These are phyloP conservation scores for Yarrowia sp. DNA, from an alignment of 805 yeast genomes.

Conservation along the genomic window DNA sequence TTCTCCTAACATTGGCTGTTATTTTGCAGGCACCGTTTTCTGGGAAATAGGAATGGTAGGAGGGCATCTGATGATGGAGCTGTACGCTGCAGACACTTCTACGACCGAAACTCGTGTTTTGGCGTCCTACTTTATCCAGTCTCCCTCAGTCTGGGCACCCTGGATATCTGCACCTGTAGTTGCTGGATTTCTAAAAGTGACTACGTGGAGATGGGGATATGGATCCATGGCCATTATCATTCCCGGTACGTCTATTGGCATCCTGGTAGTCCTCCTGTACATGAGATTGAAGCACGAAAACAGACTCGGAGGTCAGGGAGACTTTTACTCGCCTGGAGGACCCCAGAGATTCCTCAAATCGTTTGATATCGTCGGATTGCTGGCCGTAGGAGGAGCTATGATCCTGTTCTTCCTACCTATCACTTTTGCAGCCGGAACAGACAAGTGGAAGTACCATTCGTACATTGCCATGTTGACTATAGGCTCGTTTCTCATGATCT, in stretches of 20 bases:
- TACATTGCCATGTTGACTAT: slow-evolving; percentile 13
- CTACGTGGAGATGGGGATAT: slow-evolving; percentile 53
- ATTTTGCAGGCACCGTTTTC: slow-evolving; percentile 14
- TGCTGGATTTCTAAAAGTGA: slow-evolving; percentile 36
- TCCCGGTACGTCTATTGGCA: slow-evolving; percentile 35
- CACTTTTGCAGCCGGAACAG: slow-evolving; percentile 14
- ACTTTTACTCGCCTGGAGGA: slow-evolving; percentile 8
- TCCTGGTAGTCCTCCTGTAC: background rate
- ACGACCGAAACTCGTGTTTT: slow-evolving; percentile 12
- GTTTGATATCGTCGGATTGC: background rate
- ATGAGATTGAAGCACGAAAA: slow-evolving; percentile 11
- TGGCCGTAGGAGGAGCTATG: slow-evolving; percentile 17
- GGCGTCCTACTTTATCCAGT: slow-evolving; percentile 16
- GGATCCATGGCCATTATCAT: slow-evolving; percentile 47
- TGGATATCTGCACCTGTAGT: slow-evolving; percentile 20
- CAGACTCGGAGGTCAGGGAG: slow-evolving; percentile 8
- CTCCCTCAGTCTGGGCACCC: slow-evolving; percentile 15
- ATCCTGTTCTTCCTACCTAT: slow-evolving; percentile 16
- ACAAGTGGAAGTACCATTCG: slow-evolving; percentile 22
- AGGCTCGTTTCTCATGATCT: slow-evolving; percentile 6
- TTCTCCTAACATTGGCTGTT: slow-evolving; percentile 14
- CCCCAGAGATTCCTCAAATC: slow-evolving; percentile 1
- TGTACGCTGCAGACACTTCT: slow-evolving; percentile 10
- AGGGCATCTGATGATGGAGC: slow-evolving; percentile 21
- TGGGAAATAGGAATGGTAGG: slow-evolving; percentile 22